phyloP scores from a whole-genome alignment of 768 basidiomycete genomes.

The Serendipita vermifera region DNA sequence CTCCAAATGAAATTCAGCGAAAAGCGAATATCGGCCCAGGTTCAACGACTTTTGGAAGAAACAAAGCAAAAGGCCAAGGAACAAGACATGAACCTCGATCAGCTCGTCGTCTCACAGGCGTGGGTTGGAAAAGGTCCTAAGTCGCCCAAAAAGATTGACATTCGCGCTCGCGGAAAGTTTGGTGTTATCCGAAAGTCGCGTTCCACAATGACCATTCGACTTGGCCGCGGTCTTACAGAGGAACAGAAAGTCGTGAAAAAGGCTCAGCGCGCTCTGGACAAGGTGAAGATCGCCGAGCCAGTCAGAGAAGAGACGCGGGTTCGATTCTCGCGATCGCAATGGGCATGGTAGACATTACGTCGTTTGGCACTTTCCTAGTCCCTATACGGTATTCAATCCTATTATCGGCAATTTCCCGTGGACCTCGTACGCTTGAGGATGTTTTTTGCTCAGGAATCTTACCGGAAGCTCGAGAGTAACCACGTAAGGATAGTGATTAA shows the following conservation, averaged over 20 bases:
- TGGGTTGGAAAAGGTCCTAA: conserved; percentile 85
- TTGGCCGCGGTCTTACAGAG: not conserved
- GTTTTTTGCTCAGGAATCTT: too few species aligned
- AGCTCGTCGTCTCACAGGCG: conserved; percentile 83
- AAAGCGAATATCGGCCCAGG: conserved; percentile 73
- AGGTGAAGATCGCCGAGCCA: not conserved
- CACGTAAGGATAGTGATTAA: too few species aligned
- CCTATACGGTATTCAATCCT: too few species aligned
- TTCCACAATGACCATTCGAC: not conserved
- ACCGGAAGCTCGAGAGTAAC: too few species aligned
- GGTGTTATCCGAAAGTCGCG: conserved; percentile 37
- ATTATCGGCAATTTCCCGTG: too few species aligned
- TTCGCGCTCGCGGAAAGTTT: conserved; percentile 66
- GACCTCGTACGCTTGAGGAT: too few species aligned
- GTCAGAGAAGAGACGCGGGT: not conserved
- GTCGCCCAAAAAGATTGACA: conserved; percentile 53
- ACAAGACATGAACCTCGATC: conserved; percentile 61
- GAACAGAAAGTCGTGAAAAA: not conserved
- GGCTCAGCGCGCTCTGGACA: not conserved
- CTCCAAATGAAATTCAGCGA: conserved; percentile 94
- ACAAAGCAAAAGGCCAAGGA: conserved; percentile 75
- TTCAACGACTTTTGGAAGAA: conserved; percentile 78
- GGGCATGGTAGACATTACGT: conserved; percentile 7
- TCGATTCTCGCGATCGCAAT: not conserved
- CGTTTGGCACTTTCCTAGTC: too few species aligned